These are phyloP conservation scores for Acer yangbiense DNA, from an alignment of 345 rosid species.

Conservation along the genomic window DNA sequence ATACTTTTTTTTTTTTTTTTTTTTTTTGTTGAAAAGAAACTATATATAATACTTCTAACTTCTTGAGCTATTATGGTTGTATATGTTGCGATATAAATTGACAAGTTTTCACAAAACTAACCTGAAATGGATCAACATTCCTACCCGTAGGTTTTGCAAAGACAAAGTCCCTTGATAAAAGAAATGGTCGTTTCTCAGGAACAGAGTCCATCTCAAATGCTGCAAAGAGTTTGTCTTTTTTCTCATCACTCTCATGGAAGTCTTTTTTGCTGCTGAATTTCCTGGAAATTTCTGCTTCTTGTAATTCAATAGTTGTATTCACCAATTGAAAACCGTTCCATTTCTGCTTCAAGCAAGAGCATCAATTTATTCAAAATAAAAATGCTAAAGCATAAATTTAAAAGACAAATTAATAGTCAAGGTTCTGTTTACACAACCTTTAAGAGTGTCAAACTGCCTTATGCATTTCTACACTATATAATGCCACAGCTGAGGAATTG, in stretches of 20 bases:
- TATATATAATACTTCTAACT: too few relatives aligned
- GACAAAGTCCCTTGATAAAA: slow-evolving; percentile 47
- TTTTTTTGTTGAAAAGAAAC: too few relatives aligned
- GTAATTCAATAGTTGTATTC: slow-evolving; percentile 29
- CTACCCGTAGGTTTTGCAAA: slow-evolving; percentile 29
- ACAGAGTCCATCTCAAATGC: slow-evolving; percentile 26
- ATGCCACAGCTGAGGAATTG: too few relatives aligned
- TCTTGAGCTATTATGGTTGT: too few relatives aligned
- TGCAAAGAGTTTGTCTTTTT: slow-evolving; percentile 31
- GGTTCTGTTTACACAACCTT: neutral
- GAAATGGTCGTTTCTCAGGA: slow-evolving; percentile 33
- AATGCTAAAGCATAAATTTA: neutral
- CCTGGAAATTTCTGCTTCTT: slow-evolving; percentile 21
- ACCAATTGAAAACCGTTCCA: slow-evolving; percentile 31
- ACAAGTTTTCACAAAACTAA: slow-evolving; percentile 15
- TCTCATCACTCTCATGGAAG: neutral
- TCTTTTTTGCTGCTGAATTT: neutral
- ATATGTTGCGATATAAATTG: neutral
- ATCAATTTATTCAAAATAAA: neutral
- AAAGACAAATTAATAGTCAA: neutral
- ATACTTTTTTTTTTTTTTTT: too few relatives aligned
- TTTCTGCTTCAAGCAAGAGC: slow-evolving; percentile 30
- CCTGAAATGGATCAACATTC: slow-evolving; percentile 30
- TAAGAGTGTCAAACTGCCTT: neutral
- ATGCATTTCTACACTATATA: too few relatives aligned